Base-by-base conservation (phyloP, 257 asterid species). In the Paulownia fortunei region DNA sequence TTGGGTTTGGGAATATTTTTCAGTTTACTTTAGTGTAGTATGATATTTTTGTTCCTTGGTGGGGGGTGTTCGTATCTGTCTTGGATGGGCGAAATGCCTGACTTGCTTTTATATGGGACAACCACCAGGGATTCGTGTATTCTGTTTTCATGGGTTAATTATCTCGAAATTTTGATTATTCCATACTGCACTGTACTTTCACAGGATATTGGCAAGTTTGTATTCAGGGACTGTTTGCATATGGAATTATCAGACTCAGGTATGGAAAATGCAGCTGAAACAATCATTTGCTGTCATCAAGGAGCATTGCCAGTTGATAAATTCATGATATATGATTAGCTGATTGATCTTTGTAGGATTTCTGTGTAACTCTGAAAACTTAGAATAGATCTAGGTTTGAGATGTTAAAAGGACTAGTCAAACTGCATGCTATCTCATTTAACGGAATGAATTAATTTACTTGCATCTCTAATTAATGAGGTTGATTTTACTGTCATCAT, bases 241-340 rank as follows among this genome's bases (percentile, higher is more conserved):
- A 63, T 92, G 97, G 98, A 94, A 94, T 86, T 94, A 91, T 86
- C 98, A 92, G 89, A 88, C 88, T 54, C 99, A 94, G 99, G 98
- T 94, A 86, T 44, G 75, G 9, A 60, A 65, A 62, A 47, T 78
- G 77, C 67, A 23, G 19, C 59, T 62, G 77, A 36, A 26, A 51
- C 26, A 8, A 39, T 63, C 26, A 68, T 47, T 69, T 49, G 62
- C 16, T 44, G 54, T 64, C 47, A 34, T 51, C 32, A 41, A 41
- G 34, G 55, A 46, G 41, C 59, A 34, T 49, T 52, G 34, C 58
- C n/a, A 4, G 41, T 36, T 16, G 26, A 30, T 56, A 26, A 64
- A 63, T 42, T 37, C 56, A 37, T 72, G 60, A 74, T 19, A 16
- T 59, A 34, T 47, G 37, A 72, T 34, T 79, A 18, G 69, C 37